Evolutionary conservation across 1,139 yeast genomes (phyloP), one percentile per base, ranked within the genome.

Genomic region (Saccharomyces hybrid): DNA sequence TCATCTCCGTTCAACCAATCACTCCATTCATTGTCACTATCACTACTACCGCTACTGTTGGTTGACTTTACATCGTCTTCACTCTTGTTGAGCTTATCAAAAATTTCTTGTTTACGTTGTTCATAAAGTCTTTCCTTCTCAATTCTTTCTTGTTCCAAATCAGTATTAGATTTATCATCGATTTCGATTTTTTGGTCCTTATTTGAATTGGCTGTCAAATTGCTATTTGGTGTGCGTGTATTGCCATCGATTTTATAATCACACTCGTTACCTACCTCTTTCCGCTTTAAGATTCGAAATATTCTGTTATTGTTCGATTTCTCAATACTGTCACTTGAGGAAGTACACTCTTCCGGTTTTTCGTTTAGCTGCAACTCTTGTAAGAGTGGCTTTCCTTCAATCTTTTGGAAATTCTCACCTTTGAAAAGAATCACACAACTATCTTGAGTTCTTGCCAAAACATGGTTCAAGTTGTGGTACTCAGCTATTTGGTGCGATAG

Each of bases 401-500:
- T 47, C 3, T 57, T 49, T 27, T 61, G 63, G 46, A 61, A 64
- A 4, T 64, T 61, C 44, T 65, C 59, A 46, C 64, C 67, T 58
- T 72, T 73, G 60, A 63, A 71, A 6, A 72, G 68, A 3, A 72
- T 61, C 60, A 81, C 78, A 11, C 81, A 73, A 41, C 70, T 71
- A 7, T 80, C 81, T 55, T 75, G 80, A 48, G 58, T 54, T 52
- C 73, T 73, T 29, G 77, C 73, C 31, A 79, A 61, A 5, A 74
- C 73, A 60, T 82, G 86, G 16, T 80, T 81, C 54, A 85, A 67
- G 28, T 75, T 72, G 64, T 85, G 84, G 66, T 84, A 84, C 46
- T 83, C 85, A 14, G 90, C 87, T 32, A 84, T 70, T 58, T 85
- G 86, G 66, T 85, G 90, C 0, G 85, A 77, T 53, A 85, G 69